These are phyloP conservation scores for Petrea volubilis DNA, from an alignment of 257 asterid species.

Conservation along the genomic window DNA sequence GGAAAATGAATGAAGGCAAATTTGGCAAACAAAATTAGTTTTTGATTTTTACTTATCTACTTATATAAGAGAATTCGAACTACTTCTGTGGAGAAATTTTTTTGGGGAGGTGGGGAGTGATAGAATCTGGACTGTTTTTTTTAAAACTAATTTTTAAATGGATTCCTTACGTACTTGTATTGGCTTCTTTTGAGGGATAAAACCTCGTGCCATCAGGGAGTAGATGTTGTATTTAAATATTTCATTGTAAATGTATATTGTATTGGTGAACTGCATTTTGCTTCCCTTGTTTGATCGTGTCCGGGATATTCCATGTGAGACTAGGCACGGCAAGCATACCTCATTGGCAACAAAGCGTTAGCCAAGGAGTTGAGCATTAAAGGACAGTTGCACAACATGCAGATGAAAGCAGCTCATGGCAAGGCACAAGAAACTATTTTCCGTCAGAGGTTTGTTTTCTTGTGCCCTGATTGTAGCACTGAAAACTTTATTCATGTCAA, in stretches of 20 bases:
- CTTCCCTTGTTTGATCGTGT: constrained; percentile 25
- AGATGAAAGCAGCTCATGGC: constrained; percentile 94
- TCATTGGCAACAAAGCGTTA: constrained; percentile 91
- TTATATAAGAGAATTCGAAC: background rate
- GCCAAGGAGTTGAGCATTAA: constrained; percentile 97
- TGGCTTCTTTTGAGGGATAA: background rate
- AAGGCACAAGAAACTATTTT: constrained; percentile 91
- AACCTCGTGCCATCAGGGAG: background rate
- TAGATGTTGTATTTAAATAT: background rate
- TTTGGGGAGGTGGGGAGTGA: background rate
- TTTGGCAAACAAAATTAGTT: background rate
- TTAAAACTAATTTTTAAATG: background rate
- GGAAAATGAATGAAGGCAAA: background rate
- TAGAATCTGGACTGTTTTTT: background rate
- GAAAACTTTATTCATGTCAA: background rate
- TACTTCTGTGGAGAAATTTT: background rate
- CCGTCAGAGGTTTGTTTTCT: constrained; percentile 71
- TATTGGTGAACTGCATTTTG: background rate
- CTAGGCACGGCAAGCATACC: constrained; percentile 96
- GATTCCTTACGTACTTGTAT: background rate
- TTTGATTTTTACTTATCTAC: background rate
- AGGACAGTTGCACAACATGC: constrained; percentile 95
- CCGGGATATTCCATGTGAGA: constrained; percentile 36
- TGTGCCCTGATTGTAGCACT: background rate
- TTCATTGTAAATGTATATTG: background rate